Evolutionary conservation across 2,329 filamentous ascomycete genomes (phyloP).

Genomic region (Cryphonectria japonica): DNA sequence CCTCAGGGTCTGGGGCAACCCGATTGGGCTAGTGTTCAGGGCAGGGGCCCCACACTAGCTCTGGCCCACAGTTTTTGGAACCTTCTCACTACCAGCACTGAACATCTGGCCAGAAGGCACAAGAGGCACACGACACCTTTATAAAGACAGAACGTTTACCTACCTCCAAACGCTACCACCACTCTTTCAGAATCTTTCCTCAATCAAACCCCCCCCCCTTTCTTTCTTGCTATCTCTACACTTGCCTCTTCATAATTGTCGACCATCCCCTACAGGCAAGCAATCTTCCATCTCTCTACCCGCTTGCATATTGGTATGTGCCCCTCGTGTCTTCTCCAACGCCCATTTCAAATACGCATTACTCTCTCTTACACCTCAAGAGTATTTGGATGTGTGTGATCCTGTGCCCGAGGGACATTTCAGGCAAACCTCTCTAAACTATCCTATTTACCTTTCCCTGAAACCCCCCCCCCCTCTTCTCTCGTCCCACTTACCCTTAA

Average conservation of each 20-base stretch:
- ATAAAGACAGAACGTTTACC: conserved; percentile 9
- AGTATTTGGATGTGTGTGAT: neutral
- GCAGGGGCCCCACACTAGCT: conserved; percentile 23
- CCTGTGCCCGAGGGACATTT: neutral
- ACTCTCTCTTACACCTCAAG: neutral
- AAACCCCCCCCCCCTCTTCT: neutral
- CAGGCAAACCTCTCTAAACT: neutral
- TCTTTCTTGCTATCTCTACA: neutral
- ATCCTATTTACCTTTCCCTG: neutral
- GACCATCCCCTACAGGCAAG: neutral
- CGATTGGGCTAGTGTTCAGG: conserved; percentile 18
- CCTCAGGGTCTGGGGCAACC: conserved; percentile 12
- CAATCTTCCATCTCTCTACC: neutral
- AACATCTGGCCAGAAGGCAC: conserved; percentile 28
- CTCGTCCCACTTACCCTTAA: neutral
- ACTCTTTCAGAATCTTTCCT: neutral
- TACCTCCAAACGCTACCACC: conserved; percentile 5
- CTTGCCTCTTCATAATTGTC: conserved; percentile 4
- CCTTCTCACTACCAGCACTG: conserved; percentile 12
- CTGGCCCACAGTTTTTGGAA: conserved; percentile 24
- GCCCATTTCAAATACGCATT: neutral
- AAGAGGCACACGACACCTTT: conserved; percentile 25
- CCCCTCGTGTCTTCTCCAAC: neutral
- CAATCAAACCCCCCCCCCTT: neutral
- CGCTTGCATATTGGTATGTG: conserved; percentile 3